Evolutionary conservation across 129 eudicot species (phyloP), one percentile per base, ranked within the genome.

Genomic region (Helichrysum umbraculigerum): DNA sequence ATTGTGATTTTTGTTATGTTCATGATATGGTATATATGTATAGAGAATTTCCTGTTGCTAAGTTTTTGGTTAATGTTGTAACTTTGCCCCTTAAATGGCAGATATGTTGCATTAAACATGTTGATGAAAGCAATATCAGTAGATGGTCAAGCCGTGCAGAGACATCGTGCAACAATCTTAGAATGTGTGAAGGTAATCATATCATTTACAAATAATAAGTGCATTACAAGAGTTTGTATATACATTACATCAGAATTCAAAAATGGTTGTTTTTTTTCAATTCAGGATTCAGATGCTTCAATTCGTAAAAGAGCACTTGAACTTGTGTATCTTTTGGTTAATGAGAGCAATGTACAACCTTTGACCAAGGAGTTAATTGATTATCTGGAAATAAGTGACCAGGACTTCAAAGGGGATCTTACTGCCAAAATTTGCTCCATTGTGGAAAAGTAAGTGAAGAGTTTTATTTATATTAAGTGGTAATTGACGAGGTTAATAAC

Each of bases 271-370:
- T 35, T 63, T 21, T 58, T 29, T 66, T 22, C 0, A 8, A 76
- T 78, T 54, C 94, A 91, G 99, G 99, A 95, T 89, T 84, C 97
- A 76, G 99, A 95, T 95, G 92, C 99, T 82, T 95, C 99, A 59
- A 95, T 95, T 66, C 92, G 97, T 71, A 89, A 86, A 83, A 86
- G 99, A 83, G 97, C 99, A 65, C 91, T 95, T 81, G 99, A 95
- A 77, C 97, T 95, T 86, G 92, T 91, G 75, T 88, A 89, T 91
- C 90, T 95, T 83, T 81, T 95, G 64, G 90, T 87, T 29, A 95
- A 95, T 76, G 97, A 95, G 82, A 91, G 78, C 86, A 95, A 95
- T 79, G 99, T 85, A 73, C 83, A 87, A 80, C 85, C 96, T 82
- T 80, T 91, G 89, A 87, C 97, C 44, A 95, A 91, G 78, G 99